Evolutionary conservation across 345 rosid species (phyloP).

Genomic region (Rhodomyrtus tomentosa): DNA sequence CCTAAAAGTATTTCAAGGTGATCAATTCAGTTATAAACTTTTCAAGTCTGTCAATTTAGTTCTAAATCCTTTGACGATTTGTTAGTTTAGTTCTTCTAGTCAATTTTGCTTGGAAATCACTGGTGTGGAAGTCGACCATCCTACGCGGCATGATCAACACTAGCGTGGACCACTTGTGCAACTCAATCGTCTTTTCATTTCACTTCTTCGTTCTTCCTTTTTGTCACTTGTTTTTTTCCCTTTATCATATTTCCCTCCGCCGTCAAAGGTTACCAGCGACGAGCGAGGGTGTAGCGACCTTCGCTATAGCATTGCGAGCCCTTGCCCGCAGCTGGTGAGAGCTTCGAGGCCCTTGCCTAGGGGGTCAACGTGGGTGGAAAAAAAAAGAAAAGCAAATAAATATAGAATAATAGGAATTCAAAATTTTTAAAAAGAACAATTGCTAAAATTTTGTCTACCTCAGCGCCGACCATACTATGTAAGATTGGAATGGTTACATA

Average conservation of each 20-base stretch:
- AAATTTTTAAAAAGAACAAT: not conserved
- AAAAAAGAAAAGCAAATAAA: not conserved
- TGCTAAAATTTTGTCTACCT: not conserved
- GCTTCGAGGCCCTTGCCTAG: not conserved
- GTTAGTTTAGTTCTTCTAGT: not conserved
- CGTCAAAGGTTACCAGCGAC: too few relatives aligned
- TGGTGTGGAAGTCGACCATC: fast-evolving
- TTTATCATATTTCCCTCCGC: not conserved
- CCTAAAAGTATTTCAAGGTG: fast-evolving
- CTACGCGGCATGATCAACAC: not conserved
- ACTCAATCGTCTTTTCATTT: not conserved
- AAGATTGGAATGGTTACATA: not conserved
- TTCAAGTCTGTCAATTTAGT: not conserved
- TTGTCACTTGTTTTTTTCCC: not conserved
- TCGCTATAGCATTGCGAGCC: not conserved
- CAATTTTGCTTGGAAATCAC: not conserved
- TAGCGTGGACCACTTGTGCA: too few relatives aligned
- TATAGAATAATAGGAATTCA: not conserved
- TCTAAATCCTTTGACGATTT: fast-evolving
- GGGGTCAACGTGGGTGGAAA: not conserved
- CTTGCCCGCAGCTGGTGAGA: fast-evolving
- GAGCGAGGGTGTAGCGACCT: not conserved
- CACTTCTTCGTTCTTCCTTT: not conserved
- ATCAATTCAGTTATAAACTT: fast-evolving
- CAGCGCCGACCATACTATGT: fast-evolving